These are phyloP conservation scores for Arabidopsis arenosa DNA, from an alignment of 345 rosid genomes.

Conservation along the genomic window DNA sequence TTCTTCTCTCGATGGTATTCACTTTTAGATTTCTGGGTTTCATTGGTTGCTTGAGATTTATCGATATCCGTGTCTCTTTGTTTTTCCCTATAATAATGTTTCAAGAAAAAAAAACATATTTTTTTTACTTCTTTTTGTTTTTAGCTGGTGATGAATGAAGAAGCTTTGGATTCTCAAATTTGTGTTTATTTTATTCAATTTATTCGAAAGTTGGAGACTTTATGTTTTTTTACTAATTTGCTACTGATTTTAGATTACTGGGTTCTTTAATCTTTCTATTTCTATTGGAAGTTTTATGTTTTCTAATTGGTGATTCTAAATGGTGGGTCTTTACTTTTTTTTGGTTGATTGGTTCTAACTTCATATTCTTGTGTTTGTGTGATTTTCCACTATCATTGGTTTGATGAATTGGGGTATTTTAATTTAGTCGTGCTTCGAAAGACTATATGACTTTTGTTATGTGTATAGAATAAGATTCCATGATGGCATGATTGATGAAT, in stretches of 20 bases:
- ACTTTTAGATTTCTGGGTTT: slow-evolving; percentile 34
- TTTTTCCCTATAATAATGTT: slow-evolving; percentile 21
- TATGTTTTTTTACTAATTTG: slow-evolving; percentile 25
- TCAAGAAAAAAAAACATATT: not conserved
- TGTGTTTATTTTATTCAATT: slow-evolving; percentile 29
- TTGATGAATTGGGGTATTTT: slow-evolving; percentile 19
- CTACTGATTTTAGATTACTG: slow-evolving; percentile 17
- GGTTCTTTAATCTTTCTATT: slow-evolving; percentile 8
- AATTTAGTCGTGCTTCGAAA: slow-evolving; percentile 24
- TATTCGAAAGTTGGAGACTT: slow-evolving; percentile 32
- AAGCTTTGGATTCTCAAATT: slow-evolving; percentile 39
- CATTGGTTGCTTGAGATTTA: slow-evolving; percentile 38
- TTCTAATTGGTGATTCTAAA: slow-evolving; percentile 33
- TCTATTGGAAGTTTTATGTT: not conserved
- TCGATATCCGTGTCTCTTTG: slow-evolving; percentile 33
- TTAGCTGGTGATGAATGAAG: slow-evolving; percentile 13
- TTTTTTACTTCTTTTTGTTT: not conserved
- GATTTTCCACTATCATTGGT: slow-evolving; percentile 39
- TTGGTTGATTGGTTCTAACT: slow-evolving; percentile 39
- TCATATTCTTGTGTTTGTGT: slow-evolving; percentile 23
- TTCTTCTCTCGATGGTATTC: slow-evolving; percentile 44
- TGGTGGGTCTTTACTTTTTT: slow-evolving; percentile 34
- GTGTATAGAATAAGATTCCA: slow-evolving; percentile 44
- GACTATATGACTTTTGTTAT: slow-evolving; percentile 10
- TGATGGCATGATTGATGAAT: slow-evolving; percentile 29